A percentile compares a stretch with the other conserved stretches of the same genome.
Conservation (phyloP, 768 basidiomycete species). For the Pisolithus tinctorius region DNA sequence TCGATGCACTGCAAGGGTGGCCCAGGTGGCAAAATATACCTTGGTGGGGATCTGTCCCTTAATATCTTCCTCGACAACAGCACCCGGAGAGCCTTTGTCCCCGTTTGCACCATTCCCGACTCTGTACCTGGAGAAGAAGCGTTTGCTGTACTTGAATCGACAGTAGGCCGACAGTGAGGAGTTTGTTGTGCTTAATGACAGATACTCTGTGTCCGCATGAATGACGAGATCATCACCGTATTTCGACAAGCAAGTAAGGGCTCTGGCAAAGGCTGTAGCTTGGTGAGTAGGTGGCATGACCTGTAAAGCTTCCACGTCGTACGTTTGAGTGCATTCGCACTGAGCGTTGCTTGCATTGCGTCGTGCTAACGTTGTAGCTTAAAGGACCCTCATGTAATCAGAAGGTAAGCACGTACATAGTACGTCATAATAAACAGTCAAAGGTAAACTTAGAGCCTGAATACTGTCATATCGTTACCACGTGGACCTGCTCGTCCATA, state of each 20-base stretch:
- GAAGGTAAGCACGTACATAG: no score
- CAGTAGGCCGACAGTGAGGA: constrained; percentile 78
- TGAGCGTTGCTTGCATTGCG: constrained; percentile 64
- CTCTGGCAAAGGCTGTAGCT: constrained; percentile 61
- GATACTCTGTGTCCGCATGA: constrained; percentile 50
- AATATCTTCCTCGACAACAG: constrained; percentile 35
- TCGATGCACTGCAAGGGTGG: background rate
- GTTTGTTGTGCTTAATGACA: constrained; percentile 71
- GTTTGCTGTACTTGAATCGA: constrained; percentile 60
- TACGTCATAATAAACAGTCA: no score
- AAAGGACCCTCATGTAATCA: background rate
- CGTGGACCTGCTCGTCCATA: background rate
- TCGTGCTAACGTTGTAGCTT: background rate
- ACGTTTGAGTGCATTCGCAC: constrained; percentile 49
- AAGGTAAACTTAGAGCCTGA: no score
- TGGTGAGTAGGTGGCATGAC: constrained; percentile 16
- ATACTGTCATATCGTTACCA: no score
- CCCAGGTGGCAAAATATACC: constrained; percentile 30
- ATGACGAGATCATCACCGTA: constrained; percentile 79
- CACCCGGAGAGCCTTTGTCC: constrained; percentile 11
- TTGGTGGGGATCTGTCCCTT: constrained; percentile 67
- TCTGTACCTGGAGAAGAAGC: constrained; percentile 66
- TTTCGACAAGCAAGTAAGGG: constrained; percentile 68
- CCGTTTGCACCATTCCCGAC: constrained; percentile 25
- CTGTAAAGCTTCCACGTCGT: constrained; percentile 6